Conservation (phyloP, 768 basidiomycete genomes). For the Pleurotus ostreatus region DNA sequence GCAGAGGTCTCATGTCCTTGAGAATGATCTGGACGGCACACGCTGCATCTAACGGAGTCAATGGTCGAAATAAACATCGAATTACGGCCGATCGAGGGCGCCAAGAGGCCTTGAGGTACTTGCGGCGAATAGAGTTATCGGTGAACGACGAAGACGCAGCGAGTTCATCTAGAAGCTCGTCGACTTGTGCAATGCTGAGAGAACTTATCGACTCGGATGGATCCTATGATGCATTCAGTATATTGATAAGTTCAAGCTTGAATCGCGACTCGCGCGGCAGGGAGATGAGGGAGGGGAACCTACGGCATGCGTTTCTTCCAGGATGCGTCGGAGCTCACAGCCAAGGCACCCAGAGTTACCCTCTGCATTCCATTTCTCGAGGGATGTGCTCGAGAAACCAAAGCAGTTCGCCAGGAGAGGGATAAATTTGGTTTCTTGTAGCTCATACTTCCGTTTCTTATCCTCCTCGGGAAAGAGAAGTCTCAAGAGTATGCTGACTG, state of each 20-base stretch:
- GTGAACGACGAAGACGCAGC: conserved; percentile 66
- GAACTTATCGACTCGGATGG: conserved; percentile 30
- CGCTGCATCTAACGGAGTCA: conserved; percentile 61
- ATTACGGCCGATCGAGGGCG: conserved; percentile 37
- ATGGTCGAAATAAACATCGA: conserved; percentile 49
- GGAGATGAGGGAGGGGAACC: conserved; percentile 9
- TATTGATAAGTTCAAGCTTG: background rate
- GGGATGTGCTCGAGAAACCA: conserved; percentile 27
- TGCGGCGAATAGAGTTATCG: conserved; percentile 36
- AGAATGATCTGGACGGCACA: conserved; percentile 85
- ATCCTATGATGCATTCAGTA: conserved; percentile 15
- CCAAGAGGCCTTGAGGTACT: conserved; percentile 19
- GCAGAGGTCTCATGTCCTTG: conserved; percentile 76
- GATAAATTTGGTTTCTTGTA: conserved; percentile 65
- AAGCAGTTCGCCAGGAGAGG: conserved; percentile 46
- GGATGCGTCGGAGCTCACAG: conserved; percentile 47
- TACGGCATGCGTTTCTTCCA: conserved; percentile 38
- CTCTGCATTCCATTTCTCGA: conserved; percentile 36
- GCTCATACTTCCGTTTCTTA: conserved; percentile 58
- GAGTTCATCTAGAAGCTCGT: conserved; percentile 69
- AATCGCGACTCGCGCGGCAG: background rate
- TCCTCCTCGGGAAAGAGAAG: conserved; percentile 88
- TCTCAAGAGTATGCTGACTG: conserved; percentile 60
- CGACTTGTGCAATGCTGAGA: conserved; percentile 47
- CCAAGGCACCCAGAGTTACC: conserved; percentile 67